Conservation (phyloP, 2,329 filamentous ascomycete species). For the Aspergillus persii region DNA sequence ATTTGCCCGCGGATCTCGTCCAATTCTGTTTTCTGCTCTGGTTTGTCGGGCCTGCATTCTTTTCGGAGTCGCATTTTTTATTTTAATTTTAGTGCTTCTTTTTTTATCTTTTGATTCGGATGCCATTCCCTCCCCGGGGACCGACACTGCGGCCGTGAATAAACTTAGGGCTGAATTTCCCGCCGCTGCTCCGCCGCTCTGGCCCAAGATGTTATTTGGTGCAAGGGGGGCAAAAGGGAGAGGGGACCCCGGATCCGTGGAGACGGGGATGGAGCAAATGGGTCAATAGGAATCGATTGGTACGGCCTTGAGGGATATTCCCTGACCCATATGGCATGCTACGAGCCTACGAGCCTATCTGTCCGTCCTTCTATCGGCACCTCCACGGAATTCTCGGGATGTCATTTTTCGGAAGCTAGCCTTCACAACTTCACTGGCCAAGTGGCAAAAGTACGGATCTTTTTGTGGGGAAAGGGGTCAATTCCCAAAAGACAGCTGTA, state of each 20-base stretch:
- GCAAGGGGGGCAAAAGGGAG: not conserved
- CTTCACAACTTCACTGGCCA: not conserved
- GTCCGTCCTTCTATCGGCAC: slow-evolving; percentile 1
- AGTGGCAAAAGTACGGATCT: slow-evolving; percentile 11
- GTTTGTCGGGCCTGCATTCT: not conserved
- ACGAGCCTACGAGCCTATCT: slow-evolving; percentile 4
- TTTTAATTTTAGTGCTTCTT: not conserved
- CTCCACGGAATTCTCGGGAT: slow-evolving; percentile 5
- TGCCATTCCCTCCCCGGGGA: not conserved
- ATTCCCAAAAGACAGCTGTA: not conserved
- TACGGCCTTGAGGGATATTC: slow-evolving; percentile 1
- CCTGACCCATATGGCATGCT: slow-evolving; percentile 8
- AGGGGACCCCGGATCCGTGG: not conserved
- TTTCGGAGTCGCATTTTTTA: not conserved
- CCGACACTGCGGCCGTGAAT: not conserved
- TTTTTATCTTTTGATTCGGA: not conserved
- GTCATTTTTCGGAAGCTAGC: slow-evolving; percentile 14
- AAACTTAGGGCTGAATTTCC: not conserved
- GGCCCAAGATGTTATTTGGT: not conserved
- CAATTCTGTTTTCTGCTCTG: not conserved
- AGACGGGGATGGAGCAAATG: not conserved
- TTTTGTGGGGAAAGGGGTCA: not conserved
- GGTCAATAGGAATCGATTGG: not conserved
- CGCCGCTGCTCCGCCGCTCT: not conserved
- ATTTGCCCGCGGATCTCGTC: not conserved